Percentiles rank a stretch among this genome's conserved stretches.
Evolutionary conservation across 2,329 filamentous ascomycete genomes (phyloP).

Genomic region (Hypoxylon sp.): DNA sequence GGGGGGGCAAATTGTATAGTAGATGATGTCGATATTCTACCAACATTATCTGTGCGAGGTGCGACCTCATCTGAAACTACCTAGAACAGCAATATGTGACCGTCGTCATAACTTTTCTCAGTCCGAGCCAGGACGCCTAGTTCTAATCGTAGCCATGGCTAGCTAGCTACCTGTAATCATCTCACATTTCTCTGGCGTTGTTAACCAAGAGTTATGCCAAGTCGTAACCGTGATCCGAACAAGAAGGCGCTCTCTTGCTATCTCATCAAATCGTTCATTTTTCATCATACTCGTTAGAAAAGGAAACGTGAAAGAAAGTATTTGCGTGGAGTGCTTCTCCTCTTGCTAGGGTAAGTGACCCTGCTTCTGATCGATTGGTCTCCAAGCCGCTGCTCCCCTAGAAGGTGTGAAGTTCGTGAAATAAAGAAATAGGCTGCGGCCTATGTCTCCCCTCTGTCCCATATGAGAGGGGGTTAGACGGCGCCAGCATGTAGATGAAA

Average conservation of each 20-base stretch:
- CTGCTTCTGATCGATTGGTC: conserved; percentile 43
- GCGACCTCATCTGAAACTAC: conserved; percentile 32
- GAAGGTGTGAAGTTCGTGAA: conserved; percentile 27
- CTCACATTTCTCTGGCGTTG: conserved; percentile 44
- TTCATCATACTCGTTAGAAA: conserved; percentile 51
- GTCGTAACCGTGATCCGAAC: conserved; percentile 53
- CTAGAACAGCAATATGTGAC: conserved; percentile 31
- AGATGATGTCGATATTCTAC: conserved; percentile 42
- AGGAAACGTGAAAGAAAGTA: conserved; percentile 34
- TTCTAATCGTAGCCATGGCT: conserved; percentile 49
- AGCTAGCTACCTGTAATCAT: conserved; percentile 31
- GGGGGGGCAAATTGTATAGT: conserved; percentile 16
- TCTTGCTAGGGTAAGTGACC: conserved; percentile 27
- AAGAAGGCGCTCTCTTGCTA: conserved; percentile 48
- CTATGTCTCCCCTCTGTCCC: conserved; percentile 21
- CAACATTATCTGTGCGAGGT: conserved; percentile 41
- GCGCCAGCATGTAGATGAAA: conserved; percentile 28
- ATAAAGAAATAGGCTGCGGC: conserved; percentile 15
- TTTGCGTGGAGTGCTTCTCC: conserved; percentile 46
- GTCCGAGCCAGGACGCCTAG: conserved; percentile 49
- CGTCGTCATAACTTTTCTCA: conserved; percentile 48
- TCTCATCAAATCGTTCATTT: conserved; percentile 51
- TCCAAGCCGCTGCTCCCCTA: conserved; percentile 42
- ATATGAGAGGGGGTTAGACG: conserved; percentile 31
- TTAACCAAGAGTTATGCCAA: conserved; percentile 45